Evolutionary conservation across 2,329 filamentous ascomycete species (phyloP).

Genomic region (Ceratocystis variospora): DNA sequence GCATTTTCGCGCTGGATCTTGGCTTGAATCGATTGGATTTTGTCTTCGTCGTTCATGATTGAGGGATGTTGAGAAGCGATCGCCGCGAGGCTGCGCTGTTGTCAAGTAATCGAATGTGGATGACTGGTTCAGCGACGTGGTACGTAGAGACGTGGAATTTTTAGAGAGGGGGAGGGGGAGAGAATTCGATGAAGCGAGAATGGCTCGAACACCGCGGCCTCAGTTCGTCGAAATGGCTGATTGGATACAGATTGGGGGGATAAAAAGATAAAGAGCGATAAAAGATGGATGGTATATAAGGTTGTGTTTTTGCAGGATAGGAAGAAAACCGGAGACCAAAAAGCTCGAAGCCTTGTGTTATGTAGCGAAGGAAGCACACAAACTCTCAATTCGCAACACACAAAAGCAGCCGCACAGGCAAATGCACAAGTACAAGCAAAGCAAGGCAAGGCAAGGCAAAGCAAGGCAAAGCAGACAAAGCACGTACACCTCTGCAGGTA

Average conservation of each 20-base stretch:
- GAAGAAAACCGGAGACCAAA: not conserved
- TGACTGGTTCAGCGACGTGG: not conserved
- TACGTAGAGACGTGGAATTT: not conserved
- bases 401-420: not conserved
- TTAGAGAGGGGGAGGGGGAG: not conserved
- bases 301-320: not conserved
- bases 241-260: not conserved
- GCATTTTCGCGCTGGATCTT: conserved; percentile 98
- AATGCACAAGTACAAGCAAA: not conserved
- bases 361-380: not conserved
- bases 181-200: not conserved
- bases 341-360: not conserved
- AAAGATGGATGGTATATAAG: not conserved
- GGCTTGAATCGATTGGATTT: conserved; percentile 67
- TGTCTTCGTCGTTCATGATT: conserved; percentile 51
- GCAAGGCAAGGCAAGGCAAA: not conserved
- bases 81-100: conserved; percentile 1
- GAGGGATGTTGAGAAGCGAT: conserved; percentile 17
- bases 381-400: not conserved
- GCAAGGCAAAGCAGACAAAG: not conserved
- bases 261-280: not conserved
- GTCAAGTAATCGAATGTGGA: not conserved
- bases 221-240: not conserved
- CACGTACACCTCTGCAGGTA: not conserved
- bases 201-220: not conserved